Evolutionary conservation across 2,329 filamentous ascomycete genomes (phyloP).

Genomic region (Ceratocystis ficicola): DNA sequence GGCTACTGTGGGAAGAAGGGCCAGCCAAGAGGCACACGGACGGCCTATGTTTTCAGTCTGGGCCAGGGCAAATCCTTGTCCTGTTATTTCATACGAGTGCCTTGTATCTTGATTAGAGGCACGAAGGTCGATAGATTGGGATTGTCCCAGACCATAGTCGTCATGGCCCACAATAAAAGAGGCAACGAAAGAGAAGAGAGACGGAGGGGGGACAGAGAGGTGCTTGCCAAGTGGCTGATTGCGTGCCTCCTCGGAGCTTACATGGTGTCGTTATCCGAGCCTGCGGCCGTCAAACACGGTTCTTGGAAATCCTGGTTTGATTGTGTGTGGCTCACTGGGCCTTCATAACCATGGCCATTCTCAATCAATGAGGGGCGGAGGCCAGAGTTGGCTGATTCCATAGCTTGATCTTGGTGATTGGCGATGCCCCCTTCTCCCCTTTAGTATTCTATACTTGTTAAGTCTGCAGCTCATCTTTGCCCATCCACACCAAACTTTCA

Average conservation of each 20-base stretch:
- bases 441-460: background rate
- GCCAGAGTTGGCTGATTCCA: background rate
- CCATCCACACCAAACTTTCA: background rate
- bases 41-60: conserved; percentile 4
- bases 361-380: background rate
- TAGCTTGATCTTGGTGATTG: background rate
- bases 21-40: conserved; percentile 6
- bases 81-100: background rate
- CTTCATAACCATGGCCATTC: background rate
- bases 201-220: background rate
- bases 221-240: background rate
- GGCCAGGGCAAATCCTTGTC: background rate
- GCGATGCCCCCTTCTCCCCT: background rate
- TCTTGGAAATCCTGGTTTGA: background rate
- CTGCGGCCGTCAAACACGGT: conserved; percentile 6
- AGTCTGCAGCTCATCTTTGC: background rate
- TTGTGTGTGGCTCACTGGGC: background rate
- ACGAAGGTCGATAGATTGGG: background rate
- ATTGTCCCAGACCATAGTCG: background rate
- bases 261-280: conserved; percentile 8
- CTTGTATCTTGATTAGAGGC: background rate
- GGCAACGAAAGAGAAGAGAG: background rate
- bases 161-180: background rate
- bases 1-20: background rate
- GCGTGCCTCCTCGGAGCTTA: conserved; percentile 3